Evolutionary conservation across 2,329 filamentous ascomycete species (phyloP).

Genomic region (Ophiostoma novo-ulmi): DNA sequence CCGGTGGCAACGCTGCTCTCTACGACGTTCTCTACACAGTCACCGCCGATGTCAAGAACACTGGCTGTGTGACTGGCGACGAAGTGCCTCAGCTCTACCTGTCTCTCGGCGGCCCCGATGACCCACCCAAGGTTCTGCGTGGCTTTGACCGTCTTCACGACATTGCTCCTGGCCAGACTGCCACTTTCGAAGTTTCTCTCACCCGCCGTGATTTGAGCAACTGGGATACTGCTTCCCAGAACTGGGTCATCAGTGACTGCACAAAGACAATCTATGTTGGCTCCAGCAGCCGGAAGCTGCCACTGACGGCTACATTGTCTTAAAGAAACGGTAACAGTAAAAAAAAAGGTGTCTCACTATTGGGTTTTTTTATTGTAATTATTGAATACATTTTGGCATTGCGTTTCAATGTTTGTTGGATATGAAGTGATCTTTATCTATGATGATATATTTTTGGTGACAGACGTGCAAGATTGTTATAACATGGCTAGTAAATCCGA

Average conservation of each 20-base stretch:
- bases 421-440: neutral
- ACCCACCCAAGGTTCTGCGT: slow-evolving; percentile 63
- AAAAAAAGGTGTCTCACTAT: neutral
- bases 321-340: neutral
- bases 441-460: neutral
- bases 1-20: slow-evolving; percentile 60
- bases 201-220: slow-evolving; percentile 79
- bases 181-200: slow-evolving; percentile 62
- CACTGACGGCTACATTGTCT: slow-evolving; percentile 36
- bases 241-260: slow-evolving; percentile 65
- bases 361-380: neutral
- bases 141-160: slow-evolving; percentile 69
- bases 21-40: slow-evolving; percentile 67
- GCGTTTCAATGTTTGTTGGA: neutral
- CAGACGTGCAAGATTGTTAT: neutral
- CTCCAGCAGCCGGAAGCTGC: slow-evolving; percentile 51
- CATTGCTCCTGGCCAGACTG: slow-evolving; percentile 63
- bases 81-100: slow-evolving; percentile 76
- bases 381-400: neutral
- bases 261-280: slow-evolving; percentile 54
- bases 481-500: no score
- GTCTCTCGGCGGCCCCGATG: slow-evolving; percentile 69
- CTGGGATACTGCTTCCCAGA: slow-evolving; percentile 74
- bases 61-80: slow-evolving; percentile 58
- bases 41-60: slow-evolving; percentile 66